phyloP scores from a whole-genome alignment of 1,284 basidiomycete genomes.

The Abortiporus biennis region DNA sequence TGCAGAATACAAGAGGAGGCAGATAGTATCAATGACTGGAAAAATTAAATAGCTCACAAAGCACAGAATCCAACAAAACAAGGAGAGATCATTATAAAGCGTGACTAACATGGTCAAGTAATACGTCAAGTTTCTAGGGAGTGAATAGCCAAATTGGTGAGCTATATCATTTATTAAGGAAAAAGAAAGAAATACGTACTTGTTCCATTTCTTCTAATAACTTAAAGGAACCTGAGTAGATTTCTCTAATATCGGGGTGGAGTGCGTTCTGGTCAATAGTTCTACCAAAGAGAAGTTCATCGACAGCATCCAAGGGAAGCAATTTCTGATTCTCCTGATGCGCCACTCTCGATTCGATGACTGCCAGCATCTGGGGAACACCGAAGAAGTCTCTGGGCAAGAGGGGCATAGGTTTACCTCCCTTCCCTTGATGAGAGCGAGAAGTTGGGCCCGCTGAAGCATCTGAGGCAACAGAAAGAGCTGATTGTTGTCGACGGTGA shows the following conservation, averaged over 20 bases:
- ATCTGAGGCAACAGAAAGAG: constrained; percentile 62
- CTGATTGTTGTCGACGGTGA: constrained; percentile 50
- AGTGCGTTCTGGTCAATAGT: constrained; percentile 54
- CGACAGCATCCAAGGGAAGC: constrained; percentile 51
- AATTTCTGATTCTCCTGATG: constrained; percentile 28
- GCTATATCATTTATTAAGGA: no score
- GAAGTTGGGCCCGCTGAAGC: constrained; percentile 39
- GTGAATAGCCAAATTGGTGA: no score
- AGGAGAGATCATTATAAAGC: no score
- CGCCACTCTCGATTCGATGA: constrained; percentile 66
- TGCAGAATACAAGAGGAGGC: no score
- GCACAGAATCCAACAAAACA: no score
- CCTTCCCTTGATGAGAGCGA: constrained; percentile 13
- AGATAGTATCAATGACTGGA: no score
- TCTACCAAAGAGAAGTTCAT: constrained; percentile 68
- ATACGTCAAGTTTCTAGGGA: no score
- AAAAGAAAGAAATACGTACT: constrained; percentile 39
- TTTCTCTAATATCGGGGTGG: constrained; percentile 67
- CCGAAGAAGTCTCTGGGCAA: constrained; percentile 82
- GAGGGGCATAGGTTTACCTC: constrained; percentile 34
- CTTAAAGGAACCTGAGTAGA: constrained; percentile 66
- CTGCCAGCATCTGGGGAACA: constrained; percentile 72
- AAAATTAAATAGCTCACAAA: no score
- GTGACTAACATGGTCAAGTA: no score
- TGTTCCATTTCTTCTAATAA: constrained; percentile 78